phyloP scores from a whole-genome alignment of 2,329 filamentous ascomycete genomes.

The Grosmannia serpens region DNA sequence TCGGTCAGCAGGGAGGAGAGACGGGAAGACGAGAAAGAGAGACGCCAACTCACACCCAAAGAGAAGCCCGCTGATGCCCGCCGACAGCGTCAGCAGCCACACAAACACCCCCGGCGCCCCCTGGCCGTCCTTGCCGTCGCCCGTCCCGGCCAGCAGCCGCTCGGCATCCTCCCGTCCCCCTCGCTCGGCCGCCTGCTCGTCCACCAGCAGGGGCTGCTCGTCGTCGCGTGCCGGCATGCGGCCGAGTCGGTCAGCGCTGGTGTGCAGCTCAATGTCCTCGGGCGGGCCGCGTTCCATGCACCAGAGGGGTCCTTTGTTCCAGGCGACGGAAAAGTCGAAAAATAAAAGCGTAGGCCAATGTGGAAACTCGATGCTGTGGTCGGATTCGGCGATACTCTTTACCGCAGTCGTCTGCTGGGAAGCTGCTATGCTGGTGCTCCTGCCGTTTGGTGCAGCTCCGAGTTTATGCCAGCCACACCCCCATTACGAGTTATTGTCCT shows the following conservation, averaged over 20 bases:
- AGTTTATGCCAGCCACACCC: neutral
- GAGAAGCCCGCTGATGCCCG: slow-evolving; percentile 54
- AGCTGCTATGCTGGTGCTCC: neutral
- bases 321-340: neutral
- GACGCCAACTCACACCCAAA: slow-evolving; percentile 47
- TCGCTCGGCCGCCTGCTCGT: neutral
- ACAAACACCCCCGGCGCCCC: slow-evolving; percentile 38
- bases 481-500: too few species aligned
- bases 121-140: neutral
- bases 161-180: neutral
- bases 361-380: neutral
- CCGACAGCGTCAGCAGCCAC: slow-evolving; percentile 50
- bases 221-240: slow-evolving; percentile 4
- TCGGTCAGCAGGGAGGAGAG: slow-evolving; percentile 2
- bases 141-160: neutral
- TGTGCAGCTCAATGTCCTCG: neutral
- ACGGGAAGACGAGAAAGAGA: slow-evolving; percentile 1
- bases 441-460: neutral
- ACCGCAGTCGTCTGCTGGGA: neutral
- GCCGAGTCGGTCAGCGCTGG: neutral
- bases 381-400: neutral
- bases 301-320: too few species aligned
- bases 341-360: neutral
- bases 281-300: neutral
- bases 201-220: slow-evolving; percentile 9